Evolutionary conservation across 768 basidiomycete genomes (phyloP), one percentile per base, ranked within the genome.

Genomic region (Mycena indigotica): DNA sequence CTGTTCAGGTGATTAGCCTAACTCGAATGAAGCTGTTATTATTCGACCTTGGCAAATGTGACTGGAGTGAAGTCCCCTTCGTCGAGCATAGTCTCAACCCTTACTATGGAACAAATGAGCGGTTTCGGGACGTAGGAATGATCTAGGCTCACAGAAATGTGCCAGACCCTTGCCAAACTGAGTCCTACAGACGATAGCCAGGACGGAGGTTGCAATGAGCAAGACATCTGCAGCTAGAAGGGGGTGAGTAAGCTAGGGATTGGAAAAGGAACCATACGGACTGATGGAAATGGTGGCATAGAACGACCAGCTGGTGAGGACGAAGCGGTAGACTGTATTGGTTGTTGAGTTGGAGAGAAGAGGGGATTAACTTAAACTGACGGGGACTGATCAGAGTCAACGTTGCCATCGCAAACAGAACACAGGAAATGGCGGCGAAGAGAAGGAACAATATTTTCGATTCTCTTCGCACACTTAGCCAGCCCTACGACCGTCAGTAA

Each of bases 101-200:
- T 70, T 40, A 81, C 80, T 79, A 41, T 1, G 41, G 24, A 41
- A 24, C 19, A 25, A 35, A 35, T 8, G 32, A 35, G 32, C 32
- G 17, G n/a, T 5, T 17, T 29, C 13, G 44, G 10, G 2, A 28
- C 25, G 50, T 21, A 12, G 24, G 30, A 19, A 10, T 19, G n/a
- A 28, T 38, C 41, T 10, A 15, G 2, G 65, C 80, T 70, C 66
- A 84, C 84, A 68, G 60, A 78, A 84, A 28, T 84, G 79, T 3
- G 76, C 75, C 10, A 84, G 73, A 1, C 83, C 84, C 63, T 77
- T 80, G 10, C 80, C 83, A 63, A 84, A 86, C 61, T 84, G 78
- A 26, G 77, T 55, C 51, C 82, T 73, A 66, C 83, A 84, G n/a
- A 79, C 45, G 41, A 83, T 44, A 5, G 77, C 81, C 10, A 84